Base-by-base conservation (phyloP, 176 grass and related monocot species). In the Rhipidocladum racemiflorum region DNA sequence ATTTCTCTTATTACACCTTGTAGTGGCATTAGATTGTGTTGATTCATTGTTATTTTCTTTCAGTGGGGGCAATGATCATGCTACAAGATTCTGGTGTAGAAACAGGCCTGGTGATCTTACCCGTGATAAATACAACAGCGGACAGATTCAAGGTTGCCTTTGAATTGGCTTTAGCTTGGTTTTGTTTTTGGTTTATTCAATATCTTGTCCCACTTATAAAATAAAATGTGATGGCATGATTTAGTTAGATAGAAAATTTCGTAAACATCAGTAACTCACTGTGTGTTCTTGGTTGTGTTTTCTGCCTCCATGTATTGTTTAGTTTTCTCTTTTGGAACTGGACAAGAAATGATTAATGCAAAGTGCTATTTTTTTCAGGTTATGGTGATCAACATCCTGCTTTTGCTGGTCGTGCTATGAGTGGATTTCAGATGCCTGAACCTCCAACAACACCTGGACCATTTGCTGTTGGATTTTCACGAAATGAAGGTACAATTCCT, bases 61-160 rank as follows among this genome's bases (percentile, higher is more conserved):
- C 83, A 99, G 96, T 74, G 96, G 96, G 35, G 94, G 96, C 82
- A 95, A 95, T 77, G 96, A 99, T 81, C 92, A 99, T 87, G 90
- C 96, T 36, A 99, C 96, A 25, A 93, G 84, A 60, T 99, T 99
- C 77, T 99, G 96, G 96, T 99, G 96, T 84, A 88, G 96, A 78
- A 99, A 99, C 77, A 91, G 96, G 69, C 96, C 96, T 80, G 96
- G 96, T 64, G 96, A 99, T 93, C 66, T 86, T 84, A 86, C 77
- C 74, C 92, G 92, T 28, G 92, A 99, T 90, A 99, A 90, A 91
- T 99, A 95, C 75, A 91, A 81, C 65, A 68, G 85, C 34, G 90
- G 96, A 34, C 96, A 91, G 28, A 79, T 44, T 70, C 74, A 86
- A 90, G 95, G 92, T 97, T 70, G 23, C 68, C 72, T 53, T 70